Base-by-base conservation (phyloP, 2,329 filamentous ascomycete genomes). In the Colletotrichum tamarilloi region DNA sequence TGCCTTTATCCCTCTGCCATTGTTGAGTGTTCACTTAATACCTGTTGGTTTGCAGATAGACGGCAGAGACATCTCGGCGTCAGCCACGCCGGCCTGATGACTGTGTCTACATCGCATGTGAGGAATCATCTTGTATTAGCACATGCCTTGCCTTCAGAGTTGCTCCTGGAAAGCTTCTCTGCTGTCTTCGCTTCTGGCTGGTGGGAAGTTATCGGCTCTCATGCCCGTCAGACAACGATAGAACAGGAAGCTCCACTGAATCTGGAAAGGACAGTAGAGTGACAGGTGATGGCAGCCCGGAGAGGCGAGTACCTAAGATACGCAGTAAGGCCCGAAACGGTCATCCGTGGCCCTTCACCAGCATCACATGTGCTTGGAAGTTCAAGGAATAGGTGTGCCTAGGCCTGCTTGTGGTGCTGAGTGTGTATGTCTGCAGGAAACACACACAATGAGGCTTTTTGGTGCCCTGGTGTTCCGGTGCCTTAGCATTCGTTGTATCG, bases 311-410 rank as follows among this genome's bases (percentile, higher is more conserved):
- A 35, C 32, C 32, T 12, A 5, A 35, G 32, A 12, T 35, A 35
- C 32, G 32, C 32, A 35, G 22, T 28, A 30, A 57, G 30, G 49
- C 67, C 56, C 32, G 30, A 49, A 66, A 65, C 35, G 67, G 56
- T 66, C 71, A 73, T 28, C 60, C 28, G 60, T 57, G 26, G 28
- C 7, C 60, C 46, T 62, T 73, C 67, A 71, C 62, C 49, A 70
- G 71, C 67, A 24, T 65, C 26, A 24, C 67, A 73, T 65, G 26
- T 66, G 60, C 35, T 60, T 22, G 55, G 49, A 42, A 28, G 30
- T 56, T 30, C 32, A 49, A 46, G 38, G 19, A 16, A 55, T n/a
- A 55, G 52, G 24, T 72, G 53, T 69, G 69, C 28, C 26, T 56
- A 9, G 26, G n/a, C 28, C 55, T 53, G 52, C 59, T 22, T 42